These are phyloP conservation scores for Yamadazyma scolyti DNA, from an alignment of 805 yeast species.

Conservation along the genomic window DNA sequence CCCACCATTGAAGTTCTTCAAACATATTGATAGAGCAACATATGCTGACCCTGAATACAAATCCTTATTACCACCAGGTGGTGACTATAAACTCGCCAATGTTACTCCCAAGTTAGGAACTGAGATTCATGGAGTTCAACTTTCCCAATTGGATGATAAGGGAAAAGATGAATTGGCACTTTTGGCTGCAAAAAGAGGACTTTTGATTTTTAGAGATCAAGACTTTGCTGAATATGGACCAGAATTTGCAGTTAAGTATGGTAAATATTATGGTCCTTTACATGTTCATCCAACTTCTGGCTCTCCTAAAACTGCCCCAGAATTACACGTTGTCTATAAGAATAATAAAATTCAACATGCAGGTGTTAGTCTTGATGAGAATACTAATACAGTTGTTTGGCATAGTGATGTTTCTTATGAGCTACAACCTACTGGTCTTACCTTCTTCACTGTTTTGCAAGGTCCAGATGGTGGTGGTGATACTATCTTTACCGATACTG, in stretches of 20 bases:
- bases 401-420: conserved; percentile 39
- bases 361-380: conserved; percentile 13
- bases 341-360: conserved; percentile 14
- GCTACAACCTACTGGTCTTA: conserved; percentile 38
- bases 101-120: conserved; percentile 73
- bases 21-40: conserved; percentile 55
- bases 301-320: conserved; percentile 29
- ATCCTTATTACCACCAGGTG: conserved; percentile 42
- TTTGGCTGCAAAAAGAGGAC: conserved; percentile 63
- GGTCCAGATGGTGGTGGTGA: conserved; percentile 40
- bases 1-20: conserved; percentile 51
- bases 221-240: conserved; percentile 48
- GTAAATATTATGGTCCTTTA: conserved; percentile 33
- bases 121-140: conserved; percentile 56
- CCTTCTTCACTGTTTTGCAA: conserved; percentile 34
- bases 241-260: conserved; percentile 26
- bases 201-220: conserved; percentile 62
- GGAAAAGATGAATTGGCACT: conserved; percentile 69
- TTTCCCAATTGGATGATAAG: conserved; percentile 46
- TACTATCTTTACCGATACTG: conserved; percentile 36
- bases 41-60: conserved; percentile 53
- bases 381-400: conserved; percentile 27
- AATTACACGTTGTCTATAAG: conserved; percentile 26
- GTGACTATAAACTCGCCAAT: conserved; percentile 24
- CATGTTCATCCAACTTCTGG: conserved; percentile 47